Conservation (phyloP, 371 early-diverging fungal genomes). For the Dichotomocladium elegans region DNA sequence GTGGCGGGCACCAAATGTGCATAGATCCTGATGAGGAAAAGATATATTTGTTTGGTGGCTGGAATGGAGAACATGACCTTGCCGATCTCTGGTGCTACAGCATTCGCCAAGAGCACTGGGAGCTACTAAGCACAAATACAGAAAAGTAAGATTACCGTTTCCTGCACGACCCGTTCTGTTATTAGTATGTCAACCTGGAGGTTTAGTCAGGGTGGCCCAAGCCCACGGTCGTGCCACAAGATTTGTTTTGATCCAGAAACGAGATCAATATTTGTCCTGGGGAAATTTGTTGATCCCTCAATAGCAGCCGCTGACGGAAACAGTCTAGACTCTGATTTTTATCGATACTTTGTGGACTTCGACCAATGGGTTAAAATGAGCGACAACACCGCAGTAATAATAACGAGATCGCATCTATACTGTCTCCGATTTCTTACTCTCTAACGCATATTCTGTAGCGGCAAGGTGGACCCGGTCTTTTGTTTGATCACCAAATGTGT, state of each 20-base stretch:
- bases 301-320: conserved; percentile 52
- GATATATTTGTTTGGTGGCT: conserved; percentile 95
- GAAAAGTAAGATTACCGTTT: conserved; percentile 58
- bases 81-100: conserved; percentile 90
- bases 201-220: conserved; percentile 79
- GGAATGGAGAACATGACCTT: conserved; percentile 88
- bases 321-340: conserved; percentile 80
- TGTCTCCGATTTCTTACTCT: neutral
- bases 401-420: neutral
- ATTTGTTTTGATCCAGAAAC: conserved; percentile 80
- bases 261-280: conserved; percentile 77
- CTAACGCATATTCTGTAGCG: conserved; percentile 9
- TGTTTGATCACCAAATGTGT: conserved; percentile 95
- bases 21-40: conserved; percentile 69
- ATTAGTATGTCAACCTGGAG: no score
- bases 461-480: conserved; percentile 83
- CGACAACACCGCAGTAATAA: conserved; percentile 63
- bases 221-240: conserved; percentile 90
- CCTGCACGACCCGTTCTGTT: no score
- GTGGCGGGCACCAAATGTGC: conserved; percentile 98
- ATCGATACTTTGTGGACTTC: conserved; percentile 71
- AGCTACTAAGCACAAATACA: conserved; percentile 71
- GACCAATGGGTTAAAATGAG: conserved; percentile 74
- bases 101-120: conserved; percentile 65
- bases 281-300: conserved; percentile 82